Base-by-base conservation (phyloP, 768 basidiomycete genomes). In the Suillus tomentosus region DNA sequence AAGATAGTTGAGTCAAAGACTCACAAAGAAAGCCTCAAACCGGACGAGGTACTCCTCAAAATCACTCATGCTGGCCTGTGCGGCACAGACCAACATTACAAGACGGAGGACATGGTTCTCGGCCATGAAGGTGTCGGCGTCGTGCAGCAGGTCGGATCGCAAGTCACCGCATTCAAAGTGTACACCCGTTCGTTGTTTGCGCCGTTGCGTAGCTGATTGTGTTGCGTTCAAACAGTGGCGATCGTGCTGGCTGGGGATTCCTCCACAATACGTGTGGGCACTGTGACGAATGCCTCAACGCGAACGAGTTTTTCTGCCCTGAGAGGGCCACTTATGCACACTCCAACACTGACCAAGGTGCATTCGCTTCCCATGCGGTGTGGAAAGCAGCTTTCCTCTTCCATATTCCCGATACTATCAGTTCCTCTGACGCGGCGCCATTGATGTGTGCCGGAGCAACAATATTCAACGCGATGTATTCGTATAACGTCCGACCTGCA, bases 111-210 rank as follows among this genome's bases (percentile, higher is more conserved):
- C 56, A 77, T 77, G 66, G 78, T 79, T 13, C 76, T 80, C 42
- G 77, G 80, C 7, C 79, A 80, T 54, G 79, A 80, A 67, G 80
- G 79, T 8, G 62, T 78, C 1, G 79, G 74, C 5, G 14, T 77
- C 31, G 73, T 80, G 37, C 66, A 79, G 43, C 61, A 71, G 39
- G 65, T 79, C 54, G 79, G 79, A 1, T 37, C 63, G 2, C 60
- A 64, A 19, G 80, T 80, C 31, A 22, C 65, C 51, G 24, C 58
- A 10, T 80, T 80, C 73, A 76, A 76, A 67, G 66, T 70, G 68
- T 77, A 72, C 70, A 34, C 58, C 48, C 22, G 64, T 67, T 58
- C 56, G 61, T 40, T 55, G 66, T 40, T 57, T 31, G 9, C 37
- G 1, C 27, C 15, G 40, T 8, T 10, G 13, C 8, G 14, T 24